Base-by-base conservation (phyloP, 768 basidiomycete species). In the Fomitopsis pulvina region DNA sequence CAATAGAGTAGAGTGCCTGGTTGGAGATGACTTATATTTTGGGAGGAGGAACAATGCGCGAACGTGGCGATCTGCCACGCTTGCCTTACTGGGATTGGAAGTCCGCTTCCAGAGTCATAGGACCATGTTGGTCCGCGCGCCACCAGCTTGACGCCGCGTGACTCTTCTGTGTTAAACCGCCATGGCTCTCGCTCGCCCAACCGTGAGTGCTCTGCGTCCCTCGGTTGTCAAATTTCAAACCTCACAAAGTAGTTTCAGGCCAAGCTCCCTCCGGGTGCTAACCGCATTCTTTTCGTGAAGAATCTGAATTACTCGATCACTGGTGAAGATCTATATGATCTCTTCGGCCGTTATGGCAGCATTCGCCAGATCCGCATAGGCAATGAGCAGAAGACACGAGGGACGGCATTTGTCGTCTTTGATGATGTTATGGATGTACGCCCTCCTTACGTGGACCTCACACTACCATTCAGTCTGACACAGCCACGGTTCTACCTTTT, bases 321-420 rank as follows among this genome's bases (percentile, higher is more conserved):
- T 27, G 93, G 93, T 47, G 88, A 92, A 53, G 93, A 97, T 67
- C 67, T 97, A 58, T 97, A 97, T 67, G 95, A 98, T 71, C 74
- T 98, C 55, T 98, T 99, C 60, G 95, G 93, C 48, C 89, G 92
- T 55, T 99, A 98, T 71, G 95, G 95, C 41, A 89, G 89, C 60
- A 89, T 99, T 58, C 84, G 95, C 44, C 95, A 99, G 68, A 85
- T 99, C 55, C 81, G 95, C 54, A 83, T 96, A 56, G 95, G 95
- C 42, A 94, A 83, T 55, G 89, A 92, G 62, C 74, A 81, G 51
- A 97, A 96, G 72, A 87, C 92, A 20, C 90, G 87, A 63, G 95
- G 95, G 25, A 97, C 95, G 8, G 95, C 95, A 0, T 99, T 95
- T 63, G 90, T 98, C 2, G 94, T 95, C 12, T 93, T 90, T 63